Base-by-base conservation (phyloP, 768 basidiomycete species). In the Leucocoprinus sp. region DNA sequence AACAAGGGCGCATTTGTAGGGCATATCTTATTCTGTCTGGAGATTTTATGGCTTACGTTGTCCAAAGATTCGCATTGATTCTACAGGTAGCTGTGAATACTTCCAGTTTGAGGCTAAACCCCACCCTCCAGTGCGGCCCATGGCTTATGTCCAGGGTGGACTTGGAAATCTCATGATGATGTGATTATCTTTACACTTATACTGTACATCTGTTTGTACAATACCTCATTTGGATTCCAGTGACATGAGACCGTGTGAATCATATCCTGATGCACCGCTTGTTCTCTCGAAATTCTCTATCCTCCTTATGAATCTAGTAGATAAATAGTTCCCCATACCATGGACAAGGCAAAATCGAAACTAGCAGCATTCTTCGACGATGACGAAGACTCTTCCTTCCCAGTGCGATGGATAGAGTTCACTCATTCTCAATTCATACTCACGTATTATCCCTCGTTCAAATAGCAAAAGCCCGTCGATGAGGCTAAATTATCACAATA, bases 1-100 rank as follows among this genome's bases (percentile, higher is more conserved):
- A 95, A 95, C 65, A 92, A 90, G 64, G 93, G 86, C 8, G 92
- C 92, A 49, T 93, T 84, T 63, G 89, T 91, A 58, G 84, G 70
- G 14, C 9, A 45, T 24, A 37, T 42, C 15, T 49, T 34, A 12
- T 43, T 29, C 17, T 22, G 36, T 12, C 31, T 23, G 37, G 14
- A 18, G 29, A 35, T 37, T 26, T 35, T 34, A 5, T 39, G 21
- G 34, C 15, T 54, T 18, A 50, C 23, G 21, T 11, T 41, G 44
- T 31, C 39, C n/a, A 17, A 45, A 91, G 87, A 82, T 93, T 53
- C 84, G 86, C 28, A 84, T 96, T 52, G 82, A 93, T 59, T 74
- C 82, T 24, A 64, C 72, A 22, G 93, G 93, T 8, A 72, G 78
- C 36, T 71, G 80, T 51, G 61, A 81, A 43, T 93, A 91, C 61